Base-by-base conservation (phyloP, 768 basidiomycete genomes). In the Basidioascus undulatus region DNA sequence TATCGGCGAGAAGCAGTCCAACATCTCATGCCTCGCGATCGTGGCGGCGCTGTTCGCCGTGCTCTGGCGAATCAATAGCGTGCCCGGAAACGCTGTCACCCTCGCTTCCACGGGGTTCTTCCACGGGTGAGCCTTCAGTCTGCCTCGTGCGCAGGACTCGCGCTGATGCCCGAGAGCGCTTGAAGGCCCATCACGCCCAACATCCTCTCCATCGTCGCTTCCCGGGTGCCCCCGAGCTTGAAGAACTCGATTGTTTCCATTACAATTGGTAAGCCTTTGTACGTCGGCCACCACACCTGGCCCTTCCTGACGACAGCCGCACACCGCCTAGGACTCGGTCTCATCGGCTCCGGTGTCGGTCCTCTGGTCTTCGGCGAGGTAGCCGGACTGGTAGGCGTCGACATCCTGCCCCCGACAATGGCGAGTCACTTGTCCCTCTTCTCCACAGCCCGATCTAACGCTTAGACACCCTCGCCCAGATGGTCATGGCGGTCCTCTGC, bases 291-390 rank as follows among this genome's bases (percentile, higher is more conserved):
- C n/a, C 12, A 15, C 5, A 3, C 8, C 6, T 4, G 20, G 15
- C 5, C 24, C 23, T 13, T 20, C 31, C 10, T 2, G 18, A 12
- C 9, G 3, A 15, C 33, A 7, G 25, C 16, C 15, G 7, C 7
- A 4, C 39, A 46, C n/a, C n/a, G n/a, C n/a, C n/a, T n/a, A n/a
- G n/a, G n/a, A n/a, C n/a, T n/a, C n/a, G 45, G 47, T n/a, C 40
- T 49, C 6, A 41, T 49, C 15, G 47, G 47, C 6, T 27, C 28
- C 7, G 31, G 34, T 5, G 23, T 30, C 20, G 47, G 40, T 6
- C 47, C 47, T 3, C 27, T 46, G 12, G 15, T 44, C 15, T 49
- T 46, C 15, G 48, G 48, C 1, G 1, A 44, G 28, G 43, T 32
- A 2, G 43, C 34, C 6, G 46, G 40, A n/a, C n/a, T n/a, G n/a